phyloP scores from a whole-genome alignment of 2,329 filamentous ascomycete genomes.

The Aureobasidium sp. region DNA sequence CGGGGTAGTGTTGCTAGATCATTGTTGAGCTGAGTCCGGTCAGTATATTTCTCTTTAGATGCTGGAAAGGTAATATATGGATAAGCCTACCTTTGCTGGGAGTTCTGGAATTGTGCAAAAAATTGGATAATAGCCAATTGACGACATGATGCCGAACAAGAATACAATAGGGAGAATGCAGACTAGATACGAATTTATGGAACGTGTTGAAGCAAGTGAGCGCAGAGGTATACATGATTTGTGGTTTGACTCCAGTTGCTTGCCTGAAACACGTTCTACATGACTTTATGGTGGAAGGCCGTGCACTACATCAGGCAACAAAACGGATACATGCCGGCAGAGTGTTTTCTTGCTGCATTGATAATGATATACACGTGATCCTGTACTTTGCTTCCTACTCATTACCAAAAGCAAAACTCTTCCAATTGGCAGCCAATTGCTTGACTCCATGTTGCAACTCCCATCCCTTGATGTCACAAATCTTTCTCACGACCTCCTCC shows the following conservation, averaged over 20 bases:
- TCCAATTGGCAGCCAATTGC: conserved; percentile 67
- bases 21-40: not conserved
- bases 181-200: not conserved
- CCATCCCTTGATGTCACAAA: conserved; percentile 78
- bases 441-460: conserved; percentile 60
- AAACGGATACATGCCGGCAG: not conserved
- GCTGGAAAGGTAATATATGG: not conserved
- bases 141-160: not conserved
- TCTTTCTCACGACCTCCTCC: conserved; percentile 65
- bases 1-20: not conserved
- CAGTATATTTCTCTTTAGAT: not conserved
- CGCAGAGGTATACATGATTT: not conserved
- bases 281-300: not conserved
- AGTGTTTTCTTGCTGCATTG: not conserved
- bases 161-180: not conserved
- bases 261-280: not conserved
- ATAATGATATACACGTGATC: not conserved
- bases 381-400: not conserved
- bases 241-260: not conserved
- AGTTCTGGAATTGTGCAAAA: not conserved
- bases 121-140: not conserved
- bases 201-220: not conserved
- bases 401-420: conserved; percentile 62
- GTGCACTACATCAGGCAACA: not conserved
- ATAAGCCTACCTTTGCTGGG: not conserved